Evolutionary conservation across 2,329 filamentous ascomycete genomes (phyloP).

Genomic region (Thyridium curvatum): DNA sequence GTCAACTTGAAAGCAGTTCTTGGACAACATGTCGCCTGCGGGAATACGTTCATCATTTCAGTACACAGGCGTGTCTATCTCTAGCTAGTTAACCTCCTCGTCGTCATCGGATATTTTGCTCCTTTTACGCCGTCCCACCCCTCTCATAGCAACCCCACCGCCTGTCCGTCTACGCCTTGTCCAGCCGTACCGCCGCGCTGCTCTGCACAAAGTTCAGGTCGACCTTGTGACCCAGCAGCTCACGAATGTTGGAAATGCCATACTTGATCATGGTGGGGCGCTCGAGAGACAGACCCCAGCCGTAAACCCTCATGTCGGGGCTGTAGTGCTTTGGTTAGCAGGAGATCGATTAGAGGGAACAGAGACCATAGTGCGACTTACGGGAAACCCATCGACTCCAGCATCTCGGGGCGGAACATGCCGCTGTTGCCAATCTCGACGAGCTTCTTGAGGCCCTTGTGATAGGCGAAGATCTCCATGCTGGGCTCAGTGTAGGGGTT

Average conservation of each 20-base stretch:
- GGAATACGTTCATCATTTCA: no score
- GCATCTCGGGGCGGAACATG: conserved; percentile 98
- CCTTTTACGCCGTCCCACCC: conserved; percentile 8
- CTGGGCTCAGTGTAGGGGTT: conserved; percentile 93
- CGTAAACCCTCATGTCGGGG: conserved; percentile 79
- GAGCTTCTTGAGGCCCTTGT: conserved; percentile 81
- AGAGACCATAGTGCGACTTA: conserved; percentile 3
- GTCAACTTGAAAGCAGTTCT: no score
- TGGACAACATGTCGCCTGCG: no score
- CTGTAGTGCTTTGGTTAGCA: conserved; percentile 29
- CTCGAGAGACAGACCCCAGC: conserved; percentile 88
- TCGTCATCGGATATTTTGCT: neutral
- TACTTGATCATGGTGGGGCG: conserved; percentile 98
- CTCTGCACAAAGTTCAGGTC: conserved; percentile 88
- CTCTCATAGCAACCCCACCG: no score
- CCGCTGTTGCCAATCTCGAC: conserved; percentile 97
- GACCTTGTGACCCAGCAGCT: conserved; percentile 90
- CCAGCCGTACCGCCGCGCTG: conserved; percentile 84
- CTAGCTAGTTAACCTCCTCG: no score
- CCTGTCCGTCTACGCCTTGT: conserved; percentile 59
- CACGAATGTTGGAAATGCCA: conserved; percentile 81
- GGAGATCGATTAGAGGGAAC: conserved; percentile 4
- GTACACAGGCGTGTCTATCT: no score
- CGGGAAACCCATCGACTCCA: conserved; percentile 82
- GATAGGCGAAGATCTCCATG: conserved; percentile 98